Evolutionary conservation across 352 stramenopile species (phyloP).

Genomic region (Pythium aphanidermatum): DNA sequence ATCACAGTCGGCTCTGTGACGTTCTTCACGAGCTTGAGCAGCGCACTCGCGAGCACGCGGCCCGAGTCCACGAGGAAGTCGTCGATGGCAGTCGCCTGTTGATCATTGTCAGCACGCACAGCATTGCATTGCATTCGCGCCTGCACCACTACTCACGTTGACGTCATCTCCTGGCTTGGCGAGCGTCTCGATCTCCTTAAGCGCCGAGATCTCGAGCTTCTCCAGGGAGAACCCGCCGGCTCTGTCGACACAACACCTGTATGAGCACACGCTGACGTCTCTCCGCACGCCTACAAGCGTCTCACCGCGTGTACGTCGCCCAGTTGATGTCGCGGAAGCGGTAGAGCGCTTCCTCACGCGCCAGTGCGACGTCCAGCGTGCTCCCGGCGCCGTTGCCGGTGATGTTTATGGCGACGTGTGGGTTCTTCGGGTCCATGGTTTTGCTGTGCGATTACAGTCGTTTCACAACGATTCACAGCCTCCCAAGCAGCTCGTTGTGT

Average conservation of each 20-base stretch:
- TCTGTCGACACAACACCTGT: constrained; percentile 22
- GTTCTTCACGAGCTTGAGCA: constrained; percentile 86
- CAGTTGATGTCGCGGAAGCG: constrained; percentile 89
- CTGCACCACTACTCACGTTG: constrained; percentile 21
- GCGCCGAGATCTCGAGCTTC: constrained; percentile 77
- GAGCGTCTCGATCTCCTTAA: constrained; percentile 79
- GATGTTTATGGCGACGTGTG: constrained; percentile 66
- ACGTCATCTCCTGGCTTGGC: constrained; percentile 60
- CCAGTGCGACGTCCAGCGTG: constrained; percentile 65
- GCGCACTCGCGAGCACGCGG: constrained; percentile 41
- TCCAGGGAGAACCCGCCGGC: constrained; percentile 76
- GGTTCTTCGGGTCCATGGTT: constrained; percentile 50
- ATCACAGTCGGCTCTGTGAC: constrained; percentile 84
- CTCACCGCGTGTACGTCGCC: constrained; percentile 81
- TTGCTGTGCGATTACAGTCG: constrained; percentile 3
- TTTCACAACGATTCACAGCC: too few relatives aligned
- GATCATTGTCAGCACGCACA: too few relatives aligned
- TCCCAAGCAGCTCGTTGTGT: too few relatives aligned
- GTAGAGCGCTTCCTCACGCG: constrained; percentile 75
- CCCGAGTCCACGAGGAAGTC: constrained; percentile 73
- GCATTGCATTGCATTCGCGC: background rate
- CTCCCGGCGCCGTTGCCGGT: constrained; percentile 25
- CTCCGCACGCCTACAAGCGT: too few relatives aligned
- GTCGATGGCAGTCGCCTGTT: constrained; percentile 64
- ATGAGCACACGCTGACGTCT: too few relatives aligned